These are phyloP conservation scores for Epichloe baconii DNA, from an alignment of 2,329 filamentous ascomycete species.

Conservation along the genomic window DNA sequence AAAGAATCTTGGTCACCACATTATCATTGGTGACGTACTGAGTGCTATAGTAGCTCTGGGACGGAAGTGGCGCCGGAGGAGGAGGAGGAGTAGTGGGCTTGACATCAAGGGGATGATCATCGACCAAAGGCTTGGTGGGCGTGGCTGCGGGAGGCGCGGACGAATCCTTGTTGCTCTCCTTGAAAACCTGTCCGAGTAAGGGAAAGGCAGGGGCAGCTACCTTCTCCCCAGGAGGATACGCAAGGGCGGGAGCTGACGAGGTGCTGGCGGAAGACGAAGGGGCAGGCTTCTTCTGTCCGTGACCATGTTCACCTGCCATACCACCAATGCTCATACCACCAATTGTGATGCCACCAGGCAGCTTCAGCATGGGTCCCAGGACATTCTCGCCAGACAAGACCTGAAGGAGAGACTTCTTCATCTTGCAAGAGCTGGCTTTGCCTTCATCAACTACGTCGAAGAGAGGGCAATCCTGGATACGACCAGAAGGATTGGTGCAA, in stretches of 20 bases:
- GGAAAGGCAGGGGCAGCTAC: conserved; percentile 19
- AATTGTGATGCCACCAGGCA: conserved; percentile 50
- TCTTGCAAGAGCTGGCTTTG: conserved; percentile 45
- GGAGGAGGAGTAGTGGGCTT: conserved; percentile 5
- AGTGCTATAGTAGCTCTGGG: conserved; percentile 32
- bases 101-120: neutral
- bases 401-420: conserved; percentile 39
- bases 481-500: conserved; percentile 60
- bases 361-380: conserved; percentile 35
- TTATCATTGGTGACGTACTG: conserved; percentile 37
- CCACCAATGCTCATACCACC: conserved; percentile 26
- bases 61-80: conserved; percentile 6
- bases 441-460: conserved; percentile 57
- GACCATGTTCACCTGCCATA: neutral
- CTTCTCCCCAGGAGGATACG: conserved; percentile 23
- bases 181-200: conserved; percentile 32
- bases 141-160: neutral
- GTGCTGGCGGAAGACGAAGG: conserved; percentile 1
- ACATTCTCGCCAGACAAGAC: conserved; percentile 47
- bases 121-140: neutral
- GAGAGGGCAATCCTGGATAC: conserved; percentile 58
- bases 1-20: conserved; percentile 42
- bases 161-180: conserved; percentile 12
- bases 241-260: conserved; percentile 14
- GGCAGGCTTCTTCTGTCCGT: neutral